Conservation (phyloP, 192 early-diverging fungal species). For the Coemansia sp. region DNA sequence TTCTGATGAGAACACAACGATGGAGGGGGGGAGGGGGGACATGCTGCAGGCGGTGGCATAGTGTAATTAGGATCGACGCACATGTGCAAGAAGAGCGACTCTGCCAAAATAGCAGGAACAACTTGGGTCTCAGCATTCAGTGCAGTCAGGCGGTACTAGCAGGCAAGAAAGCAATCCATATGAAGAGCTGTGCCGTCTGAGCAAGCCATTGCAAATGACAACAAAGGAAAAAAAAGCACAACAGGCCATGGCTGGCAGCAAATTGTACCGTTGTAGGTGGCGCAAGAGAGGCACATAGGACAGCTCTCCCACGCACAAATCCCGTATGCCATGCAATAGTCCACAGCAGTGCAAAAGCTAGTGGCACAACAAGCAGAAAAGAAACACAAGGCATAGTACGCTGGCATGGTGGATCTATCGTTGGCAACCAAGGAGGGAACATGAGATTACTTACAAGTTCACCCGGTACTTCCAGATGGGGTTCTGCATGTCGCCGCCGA, state of each 20-base stretch:
- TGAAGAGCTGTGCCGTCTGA: background rate
- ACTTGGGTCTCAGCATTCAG: background rate
- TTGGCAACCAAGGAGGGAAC: background rate
- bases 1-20: background rate
- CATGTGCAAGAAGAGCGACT: constrained; percentile 4
- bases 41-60: background rate
- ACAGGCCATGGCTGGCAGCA: background rate
- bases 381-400: too few relatives aligned
- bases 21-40: constrained; percentile 6
- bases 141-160: background rate
- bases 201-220: background rate
- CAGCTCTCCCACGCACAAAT: background rate
- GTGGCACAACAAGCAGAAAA: background rate
- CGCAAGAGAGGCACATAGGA: background rate
- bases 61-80: background rate
- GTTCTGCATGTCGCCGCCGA: constrained; percentile 72
- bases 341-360: background rate
- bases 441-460: constrained; percentile 66
- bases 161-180: background rate
- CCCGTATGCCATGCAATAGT: background rate
- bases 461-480: constrained; percentile 78
- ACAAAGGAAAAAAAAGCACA: background rate
- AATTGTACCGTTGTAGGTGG: background rate
- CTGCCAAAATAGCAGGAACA: too few relatives aligned
- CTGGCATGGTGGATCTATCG: background rate